Evolutionary conservation across 208 protist species (phyloP).

Genomic region (Vickermania ingenoplastis): DNA sequence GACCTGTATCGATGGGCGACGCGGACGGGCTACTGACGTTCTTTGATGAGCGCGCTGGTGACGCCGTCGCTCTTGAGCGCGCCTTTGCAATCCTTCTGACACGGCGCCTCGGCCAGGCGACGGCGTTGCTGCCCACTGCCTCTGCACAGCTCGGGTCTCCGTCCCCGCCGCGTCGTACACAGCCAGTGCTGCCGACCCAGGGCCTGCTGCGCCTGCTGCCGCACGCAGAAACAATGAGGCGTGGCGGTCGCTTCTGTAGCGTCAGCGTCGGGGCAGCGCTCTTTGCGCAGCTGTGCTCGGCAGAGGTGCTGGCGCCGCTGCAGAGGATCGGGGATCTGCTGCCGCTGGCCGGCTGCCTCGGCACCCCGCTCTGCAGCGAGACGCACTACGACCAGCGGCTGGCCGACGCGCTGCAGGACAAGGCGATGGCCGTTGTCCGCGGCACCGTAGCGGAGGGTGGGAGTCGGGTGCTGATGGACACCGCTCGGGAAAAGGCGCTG

Average conservation of each 20-base stretch:
- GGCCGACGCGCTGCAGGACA: constrained; percentile 9
- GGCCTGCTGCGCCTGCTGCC: neutral
- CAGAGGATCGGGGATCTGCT: constrained; percentile 22
- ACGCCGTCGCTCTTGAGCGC: constrained; percentile 27
- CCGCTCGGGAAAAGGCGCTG: constrained; percentile 38
- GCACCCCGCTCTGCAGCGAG: constrained; percentile 11
- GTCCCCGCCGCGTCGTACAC: too few relatives aligned
- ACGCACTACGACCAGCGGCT: constrained; percentile 18
- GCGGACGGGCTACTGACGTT: constrained; percentile 30
- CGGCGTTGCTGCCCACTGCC: constrained; percentile 11
- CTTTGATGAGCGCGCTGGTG: constrained; percentile 14
- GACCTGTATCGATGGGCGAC: constrained; percentile 7
- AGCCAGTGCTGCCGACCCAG: neutral
- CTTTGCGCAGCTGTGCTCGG: constrained; percentile 2
- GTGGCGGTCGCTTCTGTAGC: neutral
- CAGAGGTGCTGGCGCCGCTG: neutral
- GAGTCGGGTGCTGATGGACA: neutral
- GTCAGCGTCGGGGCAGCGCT: constrained; percentile 5
- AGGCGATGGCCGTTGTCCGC: constrained; percentile 11
- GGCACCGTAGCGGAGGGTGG: neutral
- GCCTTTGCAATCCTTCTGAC: constrained; percentile 48
- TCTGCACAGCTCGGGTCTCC: neutral
- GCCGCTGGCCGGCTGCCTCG: constrained; percentile 33
- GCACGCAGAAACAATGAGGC: neutral
- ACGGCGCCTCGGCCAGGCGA: constrained; percentile 37